Conservation (phyloP, 305 asterid genomes). For the Fraxinus ornus region DNA sequence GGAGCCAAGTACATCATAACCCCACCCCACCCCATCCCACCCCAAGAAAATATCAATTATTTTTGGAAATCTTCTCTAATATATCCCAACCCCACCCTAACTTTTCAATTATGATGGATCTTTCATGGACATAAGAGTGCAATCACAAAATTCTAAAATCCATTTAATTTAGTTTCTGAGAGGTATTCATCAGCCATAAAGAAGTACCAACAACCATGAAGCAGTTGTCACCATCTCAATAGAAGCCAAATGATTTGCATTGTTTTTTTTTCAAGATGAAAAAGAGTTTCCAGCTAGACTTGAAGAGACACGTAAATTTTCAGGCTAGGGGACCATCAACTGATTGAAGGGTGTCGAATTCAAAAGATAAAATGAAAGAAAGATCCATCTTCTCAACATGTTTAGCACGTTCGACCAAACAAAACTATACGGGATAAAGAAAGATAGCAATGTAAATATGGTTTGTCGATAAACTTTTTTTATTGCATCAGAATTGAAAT, state of each 20-base stretch:
- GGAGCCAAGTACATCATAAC: constrained; percentile 1
- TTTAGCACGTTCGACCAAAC: neutral
- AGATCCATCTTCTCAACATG: neutral
- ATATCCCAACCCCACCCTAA: neutral
- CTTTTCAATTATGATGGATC: neutral
- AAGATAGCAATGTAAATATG: neutral
- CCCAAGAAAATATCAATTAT: neutral
- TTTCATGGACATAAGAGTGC: neutral
- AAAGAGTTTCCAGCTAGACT: constrained; percentile 46
- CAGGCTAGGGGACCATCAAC: constrained; percentile 56
- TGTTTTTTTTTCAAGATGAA: constrained; percentile 13
- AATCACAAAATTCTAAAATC: constrained; percentile 10
- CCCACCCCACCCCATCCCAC: neutral
- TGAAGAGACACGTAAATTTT: constrained; percentile 33
- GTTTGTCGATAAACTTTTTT: neutral
- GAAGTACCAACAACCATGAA: constrained; percentile 58
- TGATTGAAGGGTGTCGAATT: neutral
- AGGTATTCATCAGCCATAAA: constrained; percentile 51
- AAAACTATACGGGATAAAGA: too few species aligned
- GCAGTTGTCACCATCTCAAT: constrained; percentile 58
- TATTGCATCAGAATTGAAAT: neutral
- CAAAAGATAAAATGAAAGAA: neutral
- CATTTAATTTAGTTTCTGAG: constrained; percentile 17
- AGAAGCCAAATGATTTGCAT: constrained; percentile 31
- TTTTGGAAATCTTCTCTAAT: neutral